Percentiles rank a stretch among this genome's conserved stretches.
Evolutionary conservation across 495 filamentous ascomycete species (phyloP).

Genomic region (Podospora bellae-mahoneyi): DNA sequence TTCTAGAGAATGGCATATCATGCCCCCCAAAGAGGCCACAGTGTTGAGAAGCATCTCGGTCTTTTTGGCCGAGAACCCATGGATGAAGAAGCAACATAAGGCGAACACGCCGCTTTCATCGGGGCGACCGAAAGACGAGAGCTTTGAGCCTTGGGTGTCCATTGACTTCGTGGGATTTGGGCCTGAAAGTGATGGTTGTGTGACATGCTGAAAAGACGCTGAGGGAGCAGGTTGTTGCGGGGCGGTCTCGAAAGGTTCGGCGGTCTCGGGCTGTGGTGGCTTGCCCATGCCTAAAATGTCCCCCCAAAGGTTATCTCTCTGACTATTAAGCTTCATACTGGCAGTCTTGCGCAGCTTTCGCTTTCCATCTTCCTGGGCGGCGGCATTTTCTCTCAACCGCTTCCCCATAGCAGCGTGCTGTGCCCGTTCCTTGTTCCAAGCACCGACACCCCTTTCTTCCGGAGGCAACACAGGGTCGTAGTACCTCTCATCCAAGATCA

Average conservation of each 20-base stretch:
- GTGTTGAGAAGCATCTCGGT: slow-evolving; percentile 43
- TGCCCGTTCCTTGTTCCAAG: slow-evolving; percentile 63
- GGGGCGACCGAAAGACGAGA: slow-evolving; percentile 31
- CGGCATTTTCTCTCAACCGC: slow-evolving; percentile 32
- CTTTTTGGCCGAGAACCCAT: slow-evolving; percentile 55
- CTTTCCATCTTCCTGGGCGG: slow-evolving; percentile 43
- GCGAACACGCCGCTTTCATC: slow-evolving; percentile 44
- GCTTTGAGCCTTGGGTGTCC: slow-evolving; percentile 27
- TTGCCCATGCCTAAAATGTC: slow-evolving; percentile 63
- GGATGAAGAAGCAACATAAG: slow-evolving; percentile 58
- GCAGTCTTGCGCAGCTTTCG: slow-evolving; percentile 77
- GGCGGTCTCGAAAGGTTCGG: neutral
- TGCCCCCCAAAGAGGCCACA: slow-evolving; percentile 45
- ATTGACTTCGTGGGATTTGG: slow-evolving; percentile 13
- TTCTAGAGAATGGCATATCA: slow-evolving; percentile 42
- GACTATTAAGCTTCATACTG: slow-evolving; percentile 71
- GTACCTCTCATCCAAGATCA: slow-evolving; percentile 79
- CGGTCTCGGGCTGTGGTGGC: slow-evolving; percentile 13
- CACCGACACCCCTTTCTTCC: slow-evolving; percentile 70
- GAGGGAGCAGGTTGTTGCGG: slow-evolving; percentile 13
- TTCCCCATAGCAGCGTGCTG: slow-evolving; percentile 39
- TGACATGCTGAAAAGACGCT: neutral
- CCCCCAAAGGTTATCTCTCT: slow-evolving; percentile 81
- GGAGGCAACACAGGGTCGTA: slow-evolving; percentile 70
- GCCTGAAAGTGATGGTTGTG: slow-evolving; percentile 3